Evolutionary conservation across 805 yeast genomes (phyloP).

Genomic region (Pichia kluyveri): DNA sequence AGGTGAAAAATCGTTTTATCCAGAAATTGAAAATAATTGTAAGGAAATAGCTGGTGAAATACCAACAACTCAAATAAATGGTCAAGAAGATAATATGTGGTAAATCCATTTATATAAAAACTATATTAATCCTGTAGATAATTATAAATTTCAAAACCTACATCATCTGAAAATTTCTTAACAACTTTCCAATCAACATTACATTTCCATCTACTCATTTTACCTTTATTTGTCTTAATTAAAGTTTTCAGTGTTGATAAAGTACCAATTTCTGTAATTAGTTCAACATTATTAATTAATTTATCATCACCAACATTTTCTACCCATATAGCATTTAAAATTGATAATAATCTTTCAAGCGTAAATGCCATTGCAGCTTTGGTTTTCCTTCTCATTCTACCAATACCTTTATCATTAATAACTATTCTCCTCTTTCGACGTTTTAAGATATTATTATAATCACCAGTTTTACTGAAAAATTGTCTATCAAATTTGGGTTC

Average conservation of each 20-base stretch:
- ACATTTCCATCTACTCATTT: constrained; percentile 70
- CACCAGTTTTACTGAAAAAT: constrained; percentile 57
- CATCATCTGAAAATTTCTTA: constrained; percentile 49
- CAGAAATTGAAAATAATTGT: constrained; percentile 15
- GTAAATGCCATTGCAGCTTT: constrained; percentile 69
- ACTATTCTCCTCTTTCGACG: constrained; percentile 20
- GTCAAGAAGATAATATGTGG: constrained; percentile 24
- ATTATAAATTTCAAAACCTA: constrained; percentile 57
- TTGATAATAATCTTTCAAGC: constrained; percentile 72
- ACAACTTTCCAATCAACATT: constrained; percentile 64
- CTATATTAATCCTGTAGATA: constrained; percentile 32
- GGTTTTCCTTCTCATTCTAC: constrained; percentile 51
- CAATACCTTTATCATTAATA: constrained; percentile 24
- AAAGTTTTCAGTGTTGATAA: constrained; percentile 26
- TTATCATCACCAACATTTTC: constrained; percentile 27
- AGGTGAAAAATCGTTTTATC: constrained; percentile 16
- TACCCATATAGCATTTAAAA: constrained; percentile 60
- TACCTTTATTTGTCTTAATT: constrained; percentile 36
- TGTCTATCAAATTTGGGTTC: constrained; percentile 62
- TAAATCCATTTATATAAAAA: constrained; percentile 3
- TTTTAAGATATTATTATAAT: constrained; percentile 32
- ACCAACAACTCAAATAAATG: constrained; percentile 15
- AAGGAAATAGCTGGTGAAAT: constrained; percentile 18
- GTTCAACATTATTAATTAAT: constrained; percentile 25
- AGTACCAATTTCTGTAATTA: constrained; percentile 31